These are phyloP conservation scores for Heliocybe sulcata DNA, from an alignment of 1,284 basidiomycete species.

Conservation along the genomic window DNA sequence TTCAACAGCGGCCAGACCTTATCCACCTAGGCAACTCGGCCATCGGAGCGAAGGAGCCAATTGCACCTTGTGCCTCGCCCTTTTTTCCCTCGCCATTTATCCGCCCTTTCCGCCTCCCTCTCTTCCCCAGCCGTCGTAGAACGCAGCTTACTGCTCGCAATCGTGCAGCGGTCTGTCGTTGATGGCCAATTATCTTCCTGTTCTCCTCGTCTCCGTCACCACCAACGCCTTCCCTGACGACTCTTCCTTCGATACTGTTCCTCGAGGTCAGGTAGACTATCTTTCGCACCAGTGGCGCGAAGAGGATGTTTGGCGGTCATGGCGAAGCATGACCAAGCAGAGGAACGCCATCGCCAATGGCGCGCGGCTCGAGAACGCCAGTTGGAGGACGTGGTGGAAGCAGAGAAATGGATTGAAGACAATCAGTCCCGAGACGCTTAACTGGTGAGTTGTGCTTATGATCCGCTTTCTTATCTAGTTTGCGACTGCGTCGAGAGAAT, in stretches of 20 bases:
- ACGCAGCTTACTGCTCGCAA: not conserved
- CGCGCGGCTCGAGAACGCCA: constrained; percentile 92
- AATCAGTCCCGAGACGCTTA: constrained; percentile 93
- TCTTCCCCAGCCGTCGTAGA: not conserved
- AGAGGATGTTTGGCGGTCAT: constrained; percentile 97
- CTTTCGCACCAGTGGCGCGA: constrained; percentile 95
- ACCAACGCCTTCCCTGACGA: constrained; percentile 58
- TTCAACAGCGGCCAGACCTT: not conserved
- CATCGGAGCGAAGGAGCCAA: not conserved
- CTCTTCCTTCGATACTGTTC: constrained; percentile 54
- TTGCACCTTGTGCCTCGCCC: not conserved
- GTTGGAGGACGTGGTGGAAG: constrained; percentile 99
- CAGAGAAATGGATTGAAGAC: constrained; percentile 96
- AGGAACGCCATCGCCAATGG: constrained; percentile 99
- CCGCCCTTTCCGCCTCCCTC: not conserved
- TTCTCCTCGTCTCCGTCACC: constrained; percentile 57
- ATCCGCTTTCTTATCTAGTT: constrained; percentile 10
- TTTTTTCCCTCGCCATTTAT: not conserved
- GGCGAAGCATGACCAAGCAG: constrained; percentile 97
- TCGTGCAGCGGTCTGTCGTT: not conserved
- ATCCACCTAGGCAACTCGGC: not conserved
- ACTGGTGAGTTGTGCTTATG: constrained; percentile 73
- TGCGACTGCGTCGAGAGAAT: constrained; percentile 2
- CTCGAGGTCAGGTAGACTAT: constrained; percentile 75
- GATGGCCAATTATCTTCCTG: constrained; percentile 66